Percentiles rank a stretch among this genome's conserved stretches.
Conservation (phyloP, 2,329 filamentous ascomycete species). For the Trichoderma sp. region DNA sequence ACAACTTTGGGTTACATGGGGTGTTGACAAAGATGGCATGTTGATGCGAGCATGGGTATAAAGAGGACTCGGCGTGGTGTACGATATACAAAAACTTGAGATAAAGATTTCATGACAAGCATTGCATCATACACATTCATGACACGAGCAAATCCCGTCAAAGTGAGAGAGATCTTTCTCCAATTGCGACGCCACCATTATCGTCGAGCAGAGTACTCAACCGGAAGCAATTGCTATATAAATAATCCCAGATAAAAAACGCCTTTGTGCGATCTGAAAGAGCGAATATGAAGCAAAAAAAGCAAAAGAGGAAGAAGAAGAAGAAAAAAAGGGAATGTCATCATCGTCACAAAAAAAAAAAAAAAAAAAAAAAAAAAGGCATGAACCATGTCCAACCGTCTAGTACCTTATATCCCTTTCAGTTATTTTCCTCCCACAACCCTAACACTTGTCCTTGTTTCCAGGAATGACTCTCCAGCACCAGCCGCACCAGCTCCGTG, state of each 20-base stretch:
- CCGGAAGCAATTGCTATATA: not conserved
- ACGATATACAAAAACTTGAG: slow-evolving; percentile 6
- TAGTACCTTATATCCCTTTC: not conserved
- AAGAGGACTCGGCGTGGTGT: not conserved
- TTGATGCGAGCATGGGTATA: not conserved
- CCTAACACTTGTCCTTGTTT: slow-evolving; percentile 38
- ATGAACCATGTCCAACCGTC: not conserved
- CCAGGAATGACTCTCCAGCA: slow-evolving; percentile 73
- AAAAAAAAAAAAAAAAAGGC: not conserved
- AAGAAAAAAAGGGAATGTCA: not conserved
- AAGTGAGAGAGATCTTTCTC: not conserved
- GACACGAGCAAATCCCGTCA: not conserved
- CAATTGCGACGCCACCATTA: not conserved
- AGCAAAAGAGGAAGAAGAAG: not conserved
- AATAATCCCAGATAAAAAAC: not conserved
- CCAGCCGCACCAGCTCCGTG: slow-evolving; percentile 90
- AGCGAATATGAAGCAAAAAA: not conserved
- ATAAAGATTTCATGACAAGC: not conserved
- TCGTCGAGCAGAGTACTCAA: not conserved
- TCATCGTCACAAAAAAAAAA: not conserved
- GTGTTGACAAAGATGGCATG: not conserved
- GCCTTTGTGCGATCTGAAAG: not conserved
- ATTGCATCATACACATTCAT: not conserved
- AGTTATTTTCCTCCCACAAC: slow-evolving; percentile 24
- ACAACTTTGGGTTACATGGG: not conserved